Evolutionary conservation across 805 yeast species (phyloP), one percentile per base, ranked within the genome.

Genomic region (Candida awuae): DNA sequence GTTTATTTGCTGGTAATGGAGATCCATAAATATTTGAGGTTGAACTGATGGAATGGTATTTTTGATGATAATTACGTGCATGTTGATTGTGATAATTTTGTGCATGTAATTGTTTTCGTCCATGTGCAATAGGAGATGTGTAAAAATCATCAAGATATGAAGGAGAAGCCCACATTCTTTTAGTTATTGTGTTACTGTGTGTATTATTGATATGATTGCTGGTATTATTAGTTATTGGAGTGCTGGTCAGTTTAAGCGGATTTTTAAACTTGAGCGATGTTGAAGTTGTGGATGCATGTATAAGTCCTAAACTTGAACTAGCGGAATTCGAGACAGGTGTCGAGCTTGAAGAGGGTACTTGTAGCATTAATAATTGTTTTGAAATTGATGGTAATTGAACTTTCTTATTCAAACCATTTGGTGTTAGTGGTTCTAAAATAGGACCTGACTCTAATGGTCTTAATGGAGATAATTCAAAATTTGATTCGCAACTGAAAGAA

Each of bases 71-170:
- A 23, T 16, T 37, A 23, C 7, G 13, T 16, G 13, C 14, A 19
- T 13, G 21, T 7, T 19, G 25, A n/a, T 14, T 17, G 38, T 18
- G 14, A 20, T 13, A 6, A n/a, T 32, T 7, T 7, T 32, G 28
- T 21, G 8, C 9, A 12, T 17, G 8, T 12, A 16, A 4, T 27
- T 19, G 28, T 5, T 21, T 29, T 37, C 10, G 22, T 26, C 22
- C 14, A 19, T 12, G 36, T 41, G 48, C 46, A 22, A 46, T 58
- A 38, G 75, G 75, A 17, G 80, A 73, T 29, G 76, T 70, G 48
- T 77, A 75, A 52, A 79, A 79, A 49, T 79, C 85, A 43, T 79
- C 84, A 41, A 77, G 61, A 50, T 75, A 76, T 2, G 78, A 68
- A 12, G 84, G 84, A 16, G 83, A 75, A 49, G 74, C 70, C 81